Conservation (phyloP, 169 alveolate genomes). For the Cryptosporidium ubiquitum region DNA sequence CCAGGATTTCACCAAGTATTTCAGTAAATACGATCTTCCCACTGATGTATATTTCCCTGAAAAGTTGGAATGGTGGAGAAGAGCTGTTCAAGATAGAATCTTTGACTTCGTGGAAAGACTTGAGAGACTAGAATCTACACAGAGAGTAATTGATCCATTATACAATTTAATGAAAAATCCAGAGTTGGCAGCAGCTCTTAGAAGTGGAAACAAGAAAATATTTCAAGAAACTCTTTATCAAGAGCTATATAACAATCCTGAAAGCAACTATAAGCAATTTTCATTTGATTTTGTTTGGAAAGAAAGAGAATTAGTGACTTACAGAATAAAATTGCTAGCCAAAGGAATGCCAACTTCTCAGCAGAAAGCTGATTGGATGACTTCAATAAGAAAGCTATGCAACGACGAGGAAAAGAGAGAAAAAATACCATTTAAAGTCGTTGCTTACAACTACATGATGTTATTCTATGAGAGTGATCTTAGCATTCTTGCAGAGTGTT, state of each 20-base stretch:
- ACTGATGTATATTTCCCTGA: slow-evolving; percentile 80
- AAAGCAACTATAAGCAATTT: slow-evolving; percentile 78
- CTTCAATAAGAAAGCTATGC: slow-evolving; percentile 46
- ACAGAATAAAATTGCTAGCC: slow-evolving; percentile 78
- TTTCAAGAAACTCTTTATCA: slow-evolving; percentile 77
- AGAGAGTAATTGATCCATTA: slow-evolving; percentile 77
- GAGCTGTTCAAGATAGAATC: slow-evolving; percentile 74
- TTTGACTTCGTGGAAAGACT: slow-evolving; percentile 67
- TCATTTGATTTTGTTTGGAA: slow-evolving; percentile 81
- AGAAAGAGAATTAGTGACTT: slow-evolving; percentile 77
- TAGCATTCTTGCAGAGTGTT: slow-evolving; percentile 77
- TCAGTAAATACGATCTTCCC: slow-evolving; percentile 80
- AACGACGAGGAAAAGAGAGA: slow-evolving; percentile 23
- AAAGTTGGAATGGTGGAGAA: slow-evolving; percentile 74
- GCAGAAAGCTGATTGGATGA: slow-evolving; percentile 81
- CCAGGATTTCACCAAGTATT: slow-evolving; percentile 71
- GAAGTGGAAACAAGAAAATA: slow-evolving; percentile 77
- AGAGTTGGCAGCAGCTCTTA: slow-evolving; percentile 74
- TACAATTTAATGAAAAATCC: slow-evolving; percentile 79
- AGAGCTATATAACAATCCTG: slow-evolving; percentile 76
- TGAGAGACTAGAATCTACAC: slow-evolving; percentile 48
- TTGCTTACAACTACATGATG: slow-evolving; percentile 81
- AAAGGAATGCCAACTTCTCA: slow-evolving; percentile 79
- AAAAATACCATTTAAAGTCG: slow-evolving; percentile 75
- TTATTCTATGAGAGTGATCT: slow-evolving; percentile 81